Base-by-base conservation (phyloP, 768 basidiomycete species). In the Cystobasidium onofrii region DNA sequence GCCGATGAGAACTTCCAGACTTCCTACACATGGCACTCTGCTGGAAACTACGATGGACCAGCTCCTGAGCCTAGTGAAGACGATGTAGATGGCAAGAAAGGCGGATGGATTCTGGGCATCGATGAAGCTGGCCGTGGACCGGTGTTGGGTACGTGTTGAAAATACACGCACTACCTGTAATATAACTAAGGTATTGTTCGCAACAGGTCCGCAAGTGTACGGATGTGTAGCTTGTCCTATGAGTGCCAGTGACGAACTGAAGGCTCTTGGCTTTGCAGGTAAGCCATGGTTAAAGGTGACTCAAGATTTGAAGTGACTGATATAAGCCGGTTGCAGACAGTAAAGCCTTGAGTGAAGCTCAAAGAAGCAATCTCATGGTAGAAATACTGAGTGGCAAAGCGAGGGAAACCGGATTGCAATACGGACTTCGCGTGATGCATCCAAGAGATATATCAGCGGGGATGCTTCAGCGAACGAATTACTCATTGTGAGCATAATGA, bases 121-220 rank as follows among this genome's bases (percentile, higher is more conserved):
- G 96, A 99, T 81, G 96, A 99, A 80, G 96, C 96, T 0, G 96
- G 96, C 0, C 85, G 96, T 69, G 96, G 96, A 0, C 96, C 95
- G 25, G 95, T 95, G 0, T 84, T 99, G 0, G 95, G 94, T 82
- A 29, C 41, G 81, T n/a, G n/a, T 76, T 15, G 20, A 15, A 18
- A 0, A 0, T n/a, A 6, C 10, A 20, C 20, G 27, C 20, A n/a
- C 17, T 29, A 1, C 25, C 46, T 27, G 18, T 7, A 23, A 15
- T 44, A n/a, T 1, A 0, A 15, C 1, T 70, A 27, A 1, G 17
- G 2, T 1, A 4, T n/a, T 12, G 15, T 7, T 10, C 0, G 12
- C 23, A 34, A 33, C 75, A 83, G 83, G 83, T 0, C 96, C 96
- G 0, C 86, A 98, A 74, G 96, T 99, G 0, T 98, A 99, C 78